Base-by-base conservation (phyloP, 2,329 filamentous ascomycete species). In the Huntiella abstrusa region DNA sequence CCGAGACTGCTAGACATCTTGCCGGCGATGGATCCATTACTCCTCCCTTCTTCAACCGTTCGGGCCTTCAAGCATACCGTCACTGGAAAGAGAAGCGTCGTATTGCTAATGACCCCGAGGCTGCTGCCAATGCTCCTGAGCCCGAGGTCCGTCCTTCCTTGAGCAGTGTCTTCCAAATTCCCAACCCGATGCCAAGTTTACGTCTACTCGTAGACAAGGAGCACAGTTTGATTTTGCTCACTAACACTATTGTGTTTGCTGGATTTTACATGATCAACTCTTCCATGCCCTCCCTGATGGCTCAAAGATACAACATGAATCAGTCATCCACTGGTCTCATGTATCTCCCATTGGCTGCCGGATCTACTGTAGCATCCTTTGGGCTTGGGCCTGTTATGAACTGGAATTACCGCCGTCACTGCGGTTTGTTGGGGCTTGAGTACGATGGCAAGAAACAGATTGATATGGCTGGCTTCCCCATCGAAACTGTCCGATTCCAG, bases 361-460 rank as follows among this genome's bases (percentile, higher is more conserved):
- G 69, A 1, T 69, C 67, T n/a, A 60, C 69, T 10, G 54, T 64
- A 1, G 63, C 69, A 0, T 67, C 66, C 1, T 52, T 63, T 6
- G 54, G 64, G 2, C 62, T 63, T 2, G 77, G 80, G 1, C 65
- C 66, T 2, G 52, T 75, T 1, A 67, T 83, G 33, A 80, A 84
- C 57, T 69, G 69, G 60, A 83, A 82, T 57, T 86, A 77, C 56
- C 66, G 69, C 1, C 71, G 77, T 1, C 68, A 79, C 49, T 77
- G 77, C 10, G 56, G 59, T 7, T 63, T 59, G 4, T 57, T 73
- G 0, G 70, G 70, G 7, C 60, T 80, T 7, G 55, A 64, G 0
- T 65, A 77, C 46, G 68, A 68, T 47, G 67, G 66, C 52, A 69
- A 64, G 41, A 68, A 70, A 7, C 69, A 69, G 51, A 62, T 64